Percentiles rank a stretch among this genome's conserved stretches.
phyloP scores from a whole-genome alignment of 768 basidiomycete genomes.

The Mycena capillaripes region DNA sequence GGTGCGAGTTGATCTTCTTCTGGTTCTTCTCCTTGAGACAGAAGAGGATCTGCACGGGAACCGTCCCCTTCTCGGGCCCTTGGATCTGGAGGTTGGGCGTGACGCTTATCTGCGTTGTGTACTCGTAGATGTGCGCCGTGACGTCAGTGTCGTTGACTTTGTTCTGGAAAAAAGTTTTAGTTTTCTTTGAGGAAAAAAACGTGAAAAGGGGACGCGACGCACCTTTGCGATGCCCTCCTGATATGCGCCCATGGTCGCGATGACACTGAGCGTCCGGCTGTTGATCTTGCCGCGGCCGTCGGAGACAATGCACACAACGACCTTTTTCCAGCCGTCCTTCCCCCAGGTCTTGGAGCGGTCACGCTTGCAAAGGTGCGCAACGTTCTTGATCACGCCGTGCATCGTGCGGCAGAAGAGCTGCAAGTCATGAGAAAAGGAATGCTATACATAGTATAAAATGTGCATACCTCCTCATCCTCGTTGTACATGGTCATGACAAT shows the following conservation, averaged over 20 bases:
- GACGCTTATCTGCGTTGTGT: slow-evolving; percentile 92
- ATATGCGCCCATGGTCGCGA: slow-evolving; percentile 95
- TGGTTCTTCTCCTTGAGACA: slow-evolving; percentile 95
- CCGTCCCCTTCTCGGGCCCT: slow-evolving; percentile 93
- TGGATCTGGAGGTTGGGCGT: slow-evolving; percentile 84
- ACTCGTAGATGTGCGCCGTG: slow-evolving; percentile 92
- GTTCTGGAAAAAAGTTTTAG: slow-evolving; percentile 55
- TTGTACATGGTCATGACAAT: slow-evolving; percentile 99
- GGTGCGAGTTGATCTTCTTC: slow-evolving; percentile 96
- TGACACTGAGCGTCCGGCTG: slow-evolving; percentile 83
- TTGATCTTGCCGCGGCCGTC: slow-evolving; percentile 92
- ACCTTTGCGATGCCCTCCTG: slow-evolving; percentile 95
- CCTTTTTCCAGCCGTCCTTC: slow-evolving; percentile 98
- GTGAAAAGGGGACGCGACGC: slow-evolving; percentile 33
- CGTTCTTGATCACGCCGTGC: slow-evolving; percentile 97
- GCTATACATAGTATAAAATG: not conserved
- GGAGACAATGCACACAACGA: slow-evolving; percentile 92
- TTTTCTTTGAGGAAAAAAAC: too few relatives aligned
- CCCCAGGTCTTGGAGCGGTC: slow-evolving; percentile 96
- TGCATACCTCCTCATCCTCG: slow-evolving; percentile 56
- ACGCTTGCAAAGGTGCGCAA: slow-evolving; percentile 89
- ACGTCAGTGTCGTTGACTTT: slow-evolving; percentile 88
- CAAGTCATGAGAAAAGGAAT: slow-evolving; percentile 10
- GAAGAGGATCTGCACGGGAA: slow-evolving; percentile 95
- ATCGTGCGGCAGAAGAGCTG: slow-evolving; percentile 91